Conservation (phyloP, 1,284 basidiomycete species). For the Mycosarcoma maydis region DNA sequence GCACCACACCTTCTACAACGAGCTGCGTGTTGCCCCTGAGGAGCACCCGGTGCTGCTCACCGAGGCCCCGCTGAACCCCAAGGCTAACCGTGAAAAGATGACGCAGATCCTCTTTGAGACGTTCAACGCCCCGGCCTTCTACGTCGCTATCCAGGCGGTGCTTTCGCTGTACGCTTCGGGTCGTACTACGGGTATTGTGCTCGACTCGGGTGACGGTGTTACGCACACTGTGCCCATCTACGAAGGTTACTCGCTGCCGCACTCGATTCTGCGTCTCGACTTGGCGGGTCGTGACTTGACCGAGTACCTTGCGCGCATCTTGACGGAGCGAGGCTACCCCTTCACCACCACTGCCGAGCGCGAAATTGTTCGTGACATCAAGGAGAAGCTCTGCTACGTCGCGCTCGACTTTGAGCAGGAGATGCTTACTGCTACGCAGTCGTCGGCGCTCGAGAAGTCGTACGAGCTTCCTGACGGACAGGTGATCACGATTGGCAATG, state of each 20-base stretch:
- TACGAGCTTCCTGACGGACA: conserved; percentile 97
- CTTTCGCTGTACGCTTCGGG: conserved; percentile 91
- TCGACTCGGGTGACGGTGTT: conserved; percentile 94
- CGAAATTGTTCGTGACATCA: conserved; percentile 97
- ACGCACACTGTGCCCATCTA: conserved; percentile 93
- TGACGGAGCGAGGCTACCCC: conserved; percentile 91
- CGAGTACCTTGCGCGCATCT: conserved; percentile 87
- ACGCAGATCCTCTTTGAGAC: conserved; percentile 98
- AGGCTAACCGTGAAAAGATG: conserved; percentile 95
- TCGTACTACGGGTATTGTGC: conserved; percentile 89
- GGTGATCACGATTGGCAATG: conserved; percentile 95
- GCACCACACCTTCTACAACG: conserved; percentile 69
- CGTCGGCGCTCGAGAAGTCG: conserved; percentile 90
- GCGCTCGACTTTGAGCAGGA: conserved; percentile 97
- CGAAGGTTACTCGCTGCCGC: conserved; percentile 93
- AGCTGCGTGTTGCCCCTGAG: conserved; percentile 73
- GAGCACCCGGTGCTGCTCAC: conserved; percentile 94
- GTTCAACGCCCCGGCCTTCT: conserved; percentile 92
- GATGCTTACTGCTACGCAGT: conserved; percentile 89
- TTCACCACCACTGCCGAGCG: conserved; percentile 92
- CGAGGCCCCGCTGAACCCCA: conserved; percentile 93
- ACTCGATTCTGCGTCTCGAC: conserved; percentile 93
- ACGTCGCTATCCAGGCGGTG: conserved; percentile 91
- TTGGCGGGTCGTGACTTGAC: conserved; percentile 95
- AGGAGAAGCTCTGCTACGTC: conserved; percentile 98